These are phyloP conservation scores for Penicillium simplicissimum DNA, from an alignment of 495 filamentous ascomycete species.

Conservation along the genomic window DNA sequence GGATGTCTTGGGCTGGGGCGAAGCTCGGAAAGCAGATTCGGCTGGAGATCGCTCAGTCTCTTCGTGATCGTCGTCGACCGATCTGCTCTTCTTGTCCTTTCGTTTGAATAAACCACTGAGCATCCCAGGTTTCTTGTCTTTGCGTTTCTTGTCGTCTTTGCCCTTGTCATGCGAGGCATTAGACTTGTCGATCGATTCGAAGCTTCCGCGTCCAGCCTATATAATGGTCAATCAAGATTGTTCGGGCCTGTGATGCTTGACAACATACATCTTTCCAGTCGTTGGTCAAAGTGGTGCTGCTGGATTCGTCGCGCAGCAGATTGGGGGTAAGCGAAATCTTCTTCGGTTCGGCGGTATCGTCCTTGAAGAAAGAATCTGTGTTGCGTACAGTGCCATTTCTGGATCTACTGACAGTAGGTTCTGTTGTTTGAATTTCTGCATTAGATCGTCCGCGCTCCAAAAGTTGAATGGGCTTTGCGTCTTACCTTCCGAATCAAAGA, in stretches of 20 bases:
- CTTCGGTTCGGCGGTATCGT: conserved; percentile 89
- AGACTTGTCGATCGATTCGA: conserved; percentile 56
- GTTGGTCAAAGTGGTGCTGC: conserved; percentile 54
- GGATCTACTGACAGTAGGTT: conserved; percentile 64
- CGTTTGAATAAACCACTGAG: conserved; percentile 94
- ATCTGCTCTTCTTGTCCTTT: conserved; percentile 82
- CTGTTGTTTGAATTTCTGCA: conserved; percentile 30
- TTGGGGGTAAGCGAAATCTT: conserved; percentile 98
- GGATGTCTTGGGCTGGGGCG: conserved; percentile 55
- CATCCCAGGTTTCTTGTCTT: conserved; percentile 89
- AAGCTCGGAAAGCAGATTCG: conserved; percentile 50
- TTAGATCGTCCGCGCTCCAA: background rate
- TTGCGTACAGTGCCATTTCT: conserved; percentile 84
- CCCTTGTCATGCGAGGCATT: conserved; percentile 51
- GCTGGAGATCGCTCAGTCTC: conserved; percentile 59
- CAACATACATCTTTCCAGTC: conserved; percentile 64
- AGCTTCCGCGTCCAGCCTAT: conserved; percentile 41
- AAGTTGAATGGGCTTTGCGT: background rate
- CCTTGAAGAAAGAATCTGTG: conserved; percentile 95
- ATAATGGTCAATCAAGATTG: conserved; percentile 53
- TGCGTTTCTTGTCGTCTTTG: conserved; percentile 82
- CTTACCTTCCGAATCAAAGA: conserved; percentile 53
- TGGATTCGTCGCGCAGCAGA: conserved; percentile 78
- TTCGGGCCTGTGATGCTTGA: background rate
- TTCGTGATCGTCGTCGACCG: conserved; percentile 67